Base-by-base conservation (phyloP, 345 rosid genomes). In the Aquilaria sinensis region DNA sequence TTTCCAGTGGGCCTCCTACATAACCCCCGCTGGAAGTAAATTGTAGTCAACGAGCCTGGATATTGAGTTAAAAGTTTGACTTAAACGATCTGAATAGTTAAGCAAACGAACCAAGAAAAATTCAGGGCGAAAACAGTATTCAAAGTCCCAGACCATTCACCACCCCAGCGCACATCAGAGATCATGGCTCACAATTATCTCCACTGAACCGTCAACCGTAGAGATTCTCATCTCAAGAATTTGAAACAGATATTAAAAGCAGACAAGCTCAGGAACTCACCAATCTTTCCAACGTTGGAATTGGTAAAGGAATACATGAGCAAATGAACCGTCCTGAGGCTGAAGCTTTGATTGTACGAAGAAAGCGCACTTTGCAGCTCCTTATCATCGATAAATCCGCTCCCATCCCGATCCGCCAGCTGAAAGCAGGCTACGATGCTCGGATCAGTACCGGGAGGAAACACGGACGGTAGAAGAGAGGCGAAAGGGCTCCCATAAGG, bases 401-500 rank as follows among this genome's bases (percentile, higher is more conserved):
- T 94, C 9, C 89, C 79, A 67, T 94, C 99, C 73, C 72, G 87
- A 75, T 90, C 97, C 12, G 99, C 97, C 61, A 75, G 41, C 66
- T 85, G 91, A 59, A 90, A 93, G 67, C 91, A 80, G 37, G 96
- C 87, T 65, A 94, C 74, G 55, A 94, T 54, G 74, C 47, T 82
- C 31, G 99, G 92, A 73, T 90, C 96, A n/a, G 96, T 90, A 4
- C 90, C 96, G 9, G 94, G 95, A 15, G 95, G 86, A 67, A 93
- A 94, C 47, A 80, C 61, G 53, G 96, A 94, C 12, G 97, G 99
- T 49, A 85, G 4, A 47, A 94, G 78, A 51, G 97, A 63, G 1
- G 83, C 72, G 53, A 90, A 90, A 30, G 99, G 96, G 70, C 73
- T 86, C 2, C 80, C 86, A 62, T 80, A 83, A 13, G 77, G 47